A percentile compares a stretch with the other conserved stretches of the same genome.
Evolutionary conservation across 768 basidiomycete genomes (phyloP).

Genomic region (Rhizopogon roseolus): DNA sequence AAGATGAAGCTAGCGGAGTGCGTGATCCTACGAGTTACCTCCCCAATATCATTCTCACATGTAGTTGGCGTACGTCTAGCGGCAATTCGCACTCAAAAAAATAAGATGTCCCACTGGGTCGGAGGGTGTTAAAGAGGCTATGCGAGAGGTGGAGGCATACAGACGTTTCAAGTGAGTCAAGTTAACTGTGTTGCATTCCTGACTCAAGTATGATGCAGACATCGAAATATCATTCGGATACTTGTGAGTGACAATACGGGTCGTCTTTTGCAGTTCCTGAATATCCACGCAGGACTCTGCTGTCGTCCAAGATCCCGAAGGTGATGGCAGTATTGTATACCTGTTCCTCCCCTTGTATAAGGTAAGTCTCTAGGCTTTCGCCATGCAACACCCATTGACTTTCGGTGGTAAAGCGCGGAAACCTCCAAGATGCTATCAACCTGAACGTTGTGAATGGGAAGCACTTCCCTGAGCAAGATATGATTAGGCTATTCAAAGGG

Average conservation of each 20-base stretch:
- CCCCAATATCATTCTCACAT: not conserved
- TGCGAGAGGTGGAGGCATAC: conserved; percentile 91
- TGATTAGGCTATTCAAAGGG: conserved; percentile 87
- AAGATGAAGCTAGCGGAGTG: conserved; percentile 83
- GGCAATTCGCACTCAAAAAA: conserved; percentile 96
- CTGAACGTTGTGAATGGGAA: conserved; percentile 76
- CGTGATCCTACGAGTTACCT: conserved; percentile 18
- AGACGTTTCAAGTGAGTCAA: conserved; percentile 80
- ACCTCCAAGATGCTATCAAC: conserved; percentile 93
- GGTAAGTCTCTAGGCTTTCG: conserved; percentile 33
- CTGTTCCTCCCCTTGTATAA: conserved; percentile 94
- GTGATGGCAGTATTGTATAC: conserved; percentile 93
- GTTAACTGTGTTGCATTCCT: not conserved
- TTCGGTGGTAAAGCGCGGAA: conserved; percentile 60
- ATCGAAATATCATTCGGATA: conserved; percentile 96
- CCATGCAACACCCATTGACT: not conserved
- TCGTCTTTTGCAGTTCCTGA: not conserved
- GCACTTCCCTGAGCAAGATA: conserved; percentile 82
- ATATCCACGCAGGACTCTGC: conserved; percentile 69
- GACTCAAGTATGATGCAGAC: conserved; percentile 39
- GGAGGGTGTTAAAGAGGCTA: conserved; percentile 84
- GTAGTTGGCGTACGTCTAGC: conserved; percentile 31
- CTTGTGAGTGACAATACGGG: conserved; percentile 41
- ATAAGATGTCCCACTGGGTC: conserved; percentile 87
- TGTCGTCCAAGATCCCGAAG: conserved; percentile 89